Base-by-base conservation (phyloP, 2,329 filamentous ascomycete genomes). In the Exophiala calicioides region DNA sequence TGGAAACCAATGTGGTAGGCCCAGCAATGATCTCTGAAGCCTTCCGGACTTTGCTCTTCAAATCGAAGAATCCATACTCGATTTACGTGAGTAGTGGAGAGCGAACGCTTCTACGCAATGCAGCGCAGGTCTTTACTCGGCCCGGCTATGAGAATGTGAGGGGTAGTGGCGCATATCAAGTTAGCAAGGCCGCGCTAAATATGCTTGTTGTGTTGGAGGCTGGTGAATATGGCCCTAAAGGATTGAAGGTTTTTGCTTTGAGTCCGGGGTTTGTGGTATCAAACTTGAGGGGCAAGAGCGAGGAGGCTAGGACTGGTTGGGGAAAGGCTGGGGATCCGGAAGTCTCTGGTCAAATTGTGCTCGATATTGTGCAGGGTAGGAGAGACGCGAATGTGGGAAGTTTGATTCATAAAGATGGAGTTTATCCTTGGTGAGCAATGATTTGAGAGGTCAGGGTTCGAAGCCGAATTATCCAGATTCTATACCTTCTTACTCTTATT, bases 161-260 rank as follows among this genome's bases (percentile, higher is more conserved):
- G n/a, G n/a, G 19, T 15, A 4, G 23, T n/a, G 32, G 23, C 18
- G 47, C 29, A 12, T 56, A 56, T 15, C 44, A 36, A n/a, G 33
- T 34, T 10, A 44, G 18, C 19, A 54, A 56, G 38, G 65, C 68
- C 3, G 75, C 68, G 1, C 40, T 77, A 53, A 77, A 74, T 29
- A 78, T 77, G 64, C 26, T 75, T 54, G 73, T 74, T 67, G 52
- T 76, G 36, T 67, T 74, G 10, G 80, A 75, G 74, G 50, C 61
- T 26, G 62, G 65, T 20, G 55, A 63, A 8, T 52, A 72, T 44
- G 61, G 65, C 52, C 60, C 65, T 4, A 70, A 75, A 50, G 67
- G 68, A 0, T 68, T 77, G 20, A 79, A 77, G 53, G 70, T 77
- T 0, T 78, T 70, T 52, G 61, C 56, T 0, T 65, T 75, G 2